phyloP scores from a whole-genome alignment of 2,329 filamentous ascomycete species.

The Fusarium cicatricum region DNA sequence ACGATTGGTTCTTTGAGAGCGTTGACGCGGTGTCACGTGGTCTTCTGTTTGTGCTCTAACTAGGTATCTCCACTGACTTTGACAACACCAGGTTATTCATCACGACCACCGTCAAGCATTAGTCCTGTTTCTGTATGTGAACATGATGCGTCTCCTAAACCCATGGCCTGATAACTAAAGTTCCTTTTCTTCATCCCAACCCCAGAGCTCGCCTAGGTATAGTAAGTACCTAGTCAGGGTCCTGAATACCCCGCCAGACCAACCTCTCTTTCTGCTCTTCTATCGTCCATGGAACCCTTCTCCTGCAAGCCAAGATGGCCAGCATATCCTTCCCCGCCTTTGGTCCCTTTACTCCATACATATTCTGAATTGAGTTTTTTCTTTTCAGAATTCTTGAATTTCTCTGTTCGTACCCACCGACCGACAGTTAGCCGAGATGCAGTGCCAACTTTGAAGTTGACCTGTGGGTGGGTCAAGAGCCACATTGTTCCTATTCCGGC shows the following conservation, averaged over 20 bases:
- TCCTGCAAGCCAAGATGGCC: no score
- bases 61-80: no score
- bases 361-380: no score
- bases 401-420: not conserved
- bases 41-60: not conserved
- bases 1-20: not conserved
- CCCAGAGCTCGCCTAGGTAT: constrained; percentile 1
- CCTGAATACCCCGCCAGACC: constrained; percentile 23
- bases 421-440: constrained; percentile 2
- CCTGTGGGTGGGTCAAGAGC: constrained; percentile 1
- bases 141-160: no score
- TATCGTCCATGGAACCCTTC: not conserved
- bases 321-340: constrained; percentile 1
- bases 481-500: constrained; percentile 6
- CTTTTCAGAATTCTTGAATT: constrained; percentile 18
- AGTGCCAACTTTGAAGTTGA: constrained; percentile 17
- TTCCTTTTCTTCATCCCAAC: not conserved
- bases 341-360: not conserved
- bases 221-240: no score
- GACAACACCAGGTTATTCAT: not conserved
- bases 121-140: not conserved
- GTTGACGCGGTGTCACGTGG: constrained; percentile 30
- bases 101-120: not conserved
- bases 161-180: no score
- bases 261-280: constrained; percentile 9